Evolutionary conservation across 2,329 filamentous ascomycete species (phyloP).

Genomic region (Pseudocercospora pini-densiflorae): DNA sequence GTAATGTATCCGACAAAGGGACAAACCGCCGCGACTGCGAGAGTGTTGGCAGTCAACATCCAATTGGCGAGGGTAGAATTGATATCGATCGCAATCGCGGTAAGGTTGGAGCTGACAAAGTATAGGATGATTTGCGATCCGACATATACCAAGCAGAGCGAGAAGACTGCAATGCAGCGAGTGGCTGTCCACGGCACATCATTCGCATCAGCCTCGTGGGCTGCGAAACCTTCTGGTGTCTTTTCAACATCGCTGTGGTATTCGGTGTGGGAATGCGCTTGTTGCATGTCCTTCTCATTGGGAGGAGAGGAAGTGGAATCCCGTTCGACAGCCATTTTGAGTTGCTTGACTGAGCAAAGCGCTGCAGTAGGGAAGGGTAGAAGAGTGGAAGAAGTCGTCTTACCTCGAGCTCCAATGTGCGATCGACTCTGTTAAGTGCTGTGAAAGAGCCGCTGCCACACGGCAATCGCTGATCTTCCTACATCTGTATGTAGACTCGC

Average conservation of each 20-base stretch:
- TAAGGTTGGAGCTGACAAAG: conserved; percentile 28
- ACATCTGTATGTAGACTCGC: conserved; percentile 7
- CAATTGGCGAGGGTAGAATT: conserved; percentile 26
- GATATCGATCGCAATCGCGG: conserved; percentile 23
- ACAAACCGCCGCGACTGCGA: conserved; percentile 32
- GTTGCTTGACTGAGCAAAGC: background rate
- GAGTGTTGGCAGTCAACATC: conserved; percentile 31
- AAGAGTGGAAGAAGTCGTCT: conserved; percentile 10
- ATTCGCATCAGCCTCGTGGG: conserved; percentile 20
- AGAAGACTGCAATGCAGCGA: conserved; percentile 28
- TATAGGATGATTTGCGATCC: conserved; percentile 32
- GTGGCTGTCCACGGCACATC: conserved; percentile 30
- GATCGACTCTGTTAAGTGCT: conserved; percentile 13
- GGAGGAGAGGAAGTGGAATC: background rate
- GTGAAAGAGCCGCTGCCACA: conserved; percentile 20
- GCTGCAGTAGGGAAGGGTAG: background rate
- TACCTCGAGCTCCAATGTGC: conserved; percentile 9
- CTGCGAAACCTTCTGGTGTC: conserved; percentile 18
- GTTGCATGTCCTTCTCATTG: conserved; percentile 14
- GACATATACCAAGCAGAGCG: conserved; percentile 30
- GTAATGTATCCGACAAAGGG: conserved; percentile 31
- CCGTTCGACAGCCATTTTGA: conserved; percentile 13
- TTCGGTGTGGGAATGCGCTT: conserved; percentile 14
- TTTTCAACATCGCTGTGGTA: conserved; percentile 27
- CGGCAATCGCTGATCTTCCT: conserved; percentile 16